These are phyloP conservation scores for Solanum commersonii DNA, from an alignment of 257 asterid species.

Conservation along the genomic window DNA sequence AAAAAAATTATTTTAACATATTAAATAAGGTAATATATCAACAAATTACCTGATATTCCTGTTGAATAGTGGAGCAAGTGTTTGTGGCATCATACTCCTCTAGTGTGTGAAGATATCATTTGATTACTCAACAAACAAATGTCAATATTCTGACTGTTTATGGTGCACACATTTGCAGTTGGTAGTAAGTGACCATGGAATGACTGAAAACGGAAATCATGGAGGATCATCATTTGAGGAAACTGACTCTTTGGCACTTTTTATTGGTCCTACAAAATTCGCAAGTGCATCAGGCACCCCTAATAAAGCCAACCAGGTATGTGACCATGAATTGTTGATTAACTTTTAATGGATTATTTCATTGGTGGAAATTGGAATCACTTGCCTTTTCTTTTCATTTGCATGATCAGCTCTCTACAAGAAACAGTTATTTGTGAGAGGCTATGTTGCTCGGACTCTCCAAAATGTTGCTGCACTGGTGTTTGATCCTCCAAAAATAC, in stretches of 20 bases:
- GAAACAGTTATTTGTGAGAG: background rate
- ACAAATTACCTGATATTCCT: background rate
- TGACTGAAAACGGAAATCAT: slow-evolving; percentile 85
- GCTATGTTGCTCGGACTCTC: background rate
- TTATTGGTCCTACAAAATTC: slow-evolving; percentile 37
- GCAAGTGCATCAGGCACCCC: slow-evolving; percentile 5
- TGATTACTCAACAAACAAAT: background rate
- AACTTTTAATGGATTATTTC: background rate
- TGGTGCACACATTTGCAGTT: slow-evolving; percentile 36
- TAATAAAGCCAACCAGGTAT: slow-evolving; percentile 62
- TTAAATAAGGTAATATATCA: background rate
- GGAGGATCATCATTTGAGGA: slow-evolving; percentile 92
- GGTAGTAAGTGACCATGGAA: slow-evolving; percentile 92
- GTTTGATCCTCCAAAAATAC: background rate
- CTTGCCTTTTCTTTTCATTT: background rate
- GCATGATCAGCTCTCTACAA: background rate
- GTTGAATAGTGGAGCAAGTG: background rate
- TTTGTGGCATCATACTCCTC: background rate
- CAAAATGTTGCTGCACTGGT: background rate
- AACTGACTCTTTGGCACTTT: slow-evolving; percentile 85
- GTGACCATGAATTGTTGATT: background rate
- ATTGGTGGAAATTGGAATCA: background rate
- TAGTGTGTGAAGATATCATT: background rate
- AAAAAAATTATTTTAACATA: no score
- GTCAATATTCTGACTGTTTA: background rate